Conservation (phyloP, 805 yeast genomes). For the Myxozyma mucilagina region DNA sequence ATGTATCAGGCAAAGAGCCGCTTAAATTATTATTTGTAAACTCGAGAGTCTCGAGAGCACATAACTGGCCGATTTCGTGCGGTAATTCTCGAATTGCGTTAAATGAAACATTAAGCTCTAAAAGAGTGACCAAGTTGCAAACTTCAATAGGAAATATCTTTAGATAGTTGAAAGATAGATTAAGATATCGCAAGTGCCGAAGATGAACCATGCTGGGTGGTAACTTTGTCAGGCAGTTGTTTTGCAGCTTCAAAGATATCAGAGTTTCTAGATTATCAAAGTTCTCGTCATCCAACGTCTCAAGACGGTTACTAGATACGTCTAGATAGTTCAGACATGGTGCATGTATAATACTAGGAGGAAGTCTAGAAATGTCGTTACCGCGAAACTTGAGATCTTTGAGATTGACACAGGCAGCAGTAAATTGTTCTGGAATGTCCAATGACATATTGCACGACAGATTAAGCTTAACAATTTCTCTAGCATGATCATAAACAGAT, state of each 20-base stretch:
- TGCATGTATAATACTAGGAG: conserved; percentile 70
- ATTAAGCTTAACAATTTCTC: conserved; percentile 77
- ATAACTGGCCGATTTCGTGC: conserved; percentile 56
- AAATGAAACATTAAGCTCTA: conserved; percentile 76
- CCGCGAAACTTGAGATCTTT: conserved; percentile 42
- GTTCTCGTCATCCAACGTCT: conserved; percentile 50
- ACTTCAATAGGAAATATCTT: conserved; percentile 58
- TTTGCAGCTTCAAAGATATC: conserved; percentile 53
- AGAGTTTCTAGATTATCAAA: conserved; percentile 55
- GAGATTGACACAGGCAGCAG: conserved; percentile 71
- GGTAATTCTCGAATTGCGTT: conserved; percentile 69
- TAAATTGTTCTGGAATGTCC: conserved; percentile 77
- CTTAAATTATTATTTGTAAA: conserved; percentile 70
- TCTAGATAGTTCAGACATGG: conserved; percentile 65
- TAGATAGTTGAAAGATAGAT: conserved; percentile 76
- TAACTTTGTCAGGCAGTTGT: conserved; percentile 42
- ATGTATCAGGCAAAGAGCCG: conserved; percentile 53
- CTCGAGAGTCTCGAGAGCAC: conserved; percentile 65
- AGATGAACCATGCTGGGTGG: conserved; percentile 54
- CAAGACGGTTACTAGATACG: conserved; percentile 73
- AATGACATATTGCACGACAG: conserved; percentile 86
- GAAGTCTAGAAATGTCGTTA: conserved; percentile 71
- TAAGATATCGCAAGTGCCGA: conserved; percentile 54
- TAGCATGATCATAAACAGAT: conserved; percentile 72
- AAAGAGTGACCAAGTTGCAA: conserved; percentile 57